Evolutionary conservation across 495 filamentous ascomycete genomes (phyloP), one percentile per base, ranked within the genome.

Genomic region (Poronia punctata): DNA sequence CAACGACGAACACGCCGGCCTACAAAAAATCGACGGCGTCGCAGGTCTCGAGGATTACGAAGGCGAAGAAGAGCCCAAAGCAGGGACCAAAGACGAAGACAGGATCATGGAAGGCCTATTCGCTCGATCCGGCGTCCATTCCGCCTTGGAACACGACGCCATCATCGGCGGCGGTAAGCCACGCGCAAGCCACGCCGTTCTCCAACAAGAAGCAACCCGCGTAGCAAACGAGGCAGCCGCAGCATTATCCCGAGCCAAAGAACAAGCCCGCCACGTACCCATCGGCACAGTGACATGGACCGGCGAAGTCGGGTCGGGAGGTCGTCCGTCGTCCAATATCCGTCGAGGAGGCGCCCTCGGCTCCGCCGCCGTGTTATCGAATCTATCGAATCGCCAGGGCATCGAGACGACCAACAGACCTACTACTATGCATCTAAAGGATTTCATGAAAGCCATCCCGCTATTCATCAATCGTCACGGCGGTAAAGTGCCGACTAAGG

Each of bases 271-370:
- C 15, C 72, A 66, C 3, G 68, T 87, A 1, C 83, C 83, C 0
- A 79, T 90, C 33, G 92, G 90, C 25, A 84, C 83, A 0, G 84
- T 90, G 10, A 97, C 92, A 2, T 98, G 92, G 92, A 98, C 92
- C 0, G 92, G 92, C 7, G 70, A 78, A 40, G 74, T 82, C 29
- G 92, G 92, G 6, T 67, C 79, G 22, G 82, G 78, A 3, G 90
- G 90, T 16, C 57, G 68, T 3, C 74, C 74, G 2, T 32, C 42
- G 8, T 32, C 34, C 8, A 64, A 64, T 19, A 49, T 56, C 14
- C 60, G 66, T 16, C 61, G 65, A 0, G 59, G 52, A 15, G 51
- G 54, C 22, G 70, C 66, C 4, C 67, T 69, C 6, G 48, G 75
- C 4, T 82, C 80, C 5, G 66, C 72, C 3, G 66, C 66, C 33